Conservation (phyloP, 2,329 filamentous ascomycete genomes). For the Fusarium miscanthi region DNA sequence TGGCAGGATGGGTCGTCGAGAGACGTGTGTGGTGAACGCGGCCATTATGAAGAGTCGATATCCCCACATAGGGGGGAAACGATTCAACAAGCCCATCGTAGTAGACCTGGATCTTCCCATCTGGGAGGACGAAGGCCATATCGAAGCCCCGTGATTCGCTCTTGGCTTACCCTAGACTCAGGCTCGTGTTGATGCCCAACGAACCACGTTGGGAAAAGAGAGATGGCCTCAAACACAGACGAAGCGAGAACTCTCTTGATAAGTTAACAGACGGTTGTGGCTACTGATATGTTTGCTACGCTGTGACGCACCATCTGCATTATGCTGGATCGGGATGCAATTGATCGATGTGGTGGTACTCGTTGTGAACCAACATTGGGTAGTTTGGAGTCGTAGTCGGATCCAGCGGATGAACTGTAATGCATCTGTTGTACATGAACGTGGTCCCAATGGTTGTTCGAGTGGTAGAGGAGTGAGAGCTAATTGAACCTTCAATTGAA, state of each 20-base stretch:
- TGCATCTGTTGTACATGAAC: constrained; percentile 12
- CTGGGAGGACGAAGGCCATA: constrained; percentile 40
- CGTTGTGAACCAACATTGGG: constrained; percentile 14
- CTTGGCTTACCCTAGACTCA: constrained; percentile 30
- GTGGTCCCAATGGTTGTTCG: constrained; percentile 22
- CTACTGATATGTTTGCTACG: constrained; percentile 8
- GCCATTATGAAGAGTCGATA: constrained; percentile 77
- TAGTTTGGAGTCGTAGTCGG: neutral
- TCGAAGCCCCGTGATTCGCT: constrained; percentile 20
- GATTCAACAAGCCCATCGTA: constrained; percentile 83
- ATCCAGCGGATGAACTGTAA: constrained; percentile 22
- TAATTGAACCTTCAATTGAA: neutral
- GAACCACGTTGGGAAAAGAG: constrained; percentile 1
- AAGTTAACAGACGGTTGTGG: constrained; percentile 7
- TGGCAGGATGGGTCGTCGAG: constrained; percentile 61
- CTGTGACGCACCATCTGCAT: constrained; percentile 26
- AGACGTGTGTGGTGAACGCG: constrained; percentile 85
- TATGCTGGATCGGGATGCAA: constrained; percentile 14
- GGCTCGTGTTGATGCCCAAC: constrained; percentile 43
- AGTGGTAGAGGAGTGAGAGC: neutral
- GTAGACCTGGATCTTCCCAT: constrained; percentile 81
- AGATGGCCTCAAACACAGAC: constrained; percentile 20
- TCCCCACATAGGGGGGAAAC: constrained; percentile 70
- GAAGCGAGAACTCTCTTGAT: constrained; percentile 8
- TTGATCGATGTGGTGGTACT: neutral